These are phyloP conservation scores for Hypericum androsaemum DNA, from an alignment of 345 rosid genomes.

Conservation along the genomic window DNA sequence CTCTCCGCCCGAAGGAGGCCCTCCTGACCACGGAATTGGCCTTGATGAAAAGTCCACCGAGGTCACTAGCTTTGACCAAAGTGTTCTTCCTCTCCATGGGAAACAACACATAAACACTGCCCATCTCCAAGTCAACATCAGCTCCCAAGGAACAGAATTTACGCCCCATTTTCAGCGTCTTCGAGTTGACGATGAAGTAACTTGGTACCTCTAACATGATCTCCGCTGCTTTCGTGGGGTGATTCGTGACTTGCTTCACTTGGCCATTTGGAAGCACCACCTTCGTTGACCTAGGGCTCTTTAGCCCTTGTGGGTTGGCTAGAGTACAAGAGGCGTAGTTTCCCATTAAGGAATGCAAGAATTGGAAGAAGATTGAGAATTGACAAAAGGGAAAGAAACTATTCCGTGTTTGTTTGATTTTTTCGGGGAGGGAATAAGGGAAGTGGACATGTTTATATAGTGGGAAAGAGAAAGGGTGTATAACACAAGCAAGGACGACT, in stretches of 20 bases:
- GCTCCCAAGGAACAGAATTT: slow-evolving; percentile 8
- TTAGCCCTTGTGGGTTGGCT: too few species aligned
- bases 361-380: too few species aligned
- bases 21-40: slow-evolving; percentile 1
- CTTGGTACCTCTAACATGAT: slow-evolving; percentile 13
- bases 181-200: slow-evolving; percentile 8
- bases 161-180: slow-evolving; percentile 3
- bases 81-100: slow-evolving; percentile 15
- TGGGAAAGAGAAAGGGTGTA: too few species aligned
- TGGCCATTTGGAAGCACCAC: slow-evolving; percentile 11
- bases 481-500: too few species aligned
- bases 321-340: too few species aligned
- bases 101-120: slow-evolving; percentile 10
- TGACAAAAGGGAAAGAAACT: too few species aligned
- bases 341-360: too few species aligned
- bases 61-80: slow-evolving; percentile 4
- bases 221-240: slow-evolving; percentile 13
- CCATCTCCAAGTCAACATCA: slow-evolving; percentile 12
- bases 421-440: too few species aligned
- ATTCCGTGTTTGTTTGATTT: too few species aligned
- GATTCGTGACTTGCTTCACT: slow-evolving; percentile 1
- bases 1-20: neutral
- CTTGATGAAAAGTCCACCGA: neutral
- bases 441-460: too few species aligned
- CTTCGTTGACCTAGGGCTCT: slow-evolving; percentile 5